These are phyloP conservation scores for Paraphysoderma sedebokerense DNA, from an alignment of 371 early-diverging fungal genomes.

Conservation along the genomic window DNA sequence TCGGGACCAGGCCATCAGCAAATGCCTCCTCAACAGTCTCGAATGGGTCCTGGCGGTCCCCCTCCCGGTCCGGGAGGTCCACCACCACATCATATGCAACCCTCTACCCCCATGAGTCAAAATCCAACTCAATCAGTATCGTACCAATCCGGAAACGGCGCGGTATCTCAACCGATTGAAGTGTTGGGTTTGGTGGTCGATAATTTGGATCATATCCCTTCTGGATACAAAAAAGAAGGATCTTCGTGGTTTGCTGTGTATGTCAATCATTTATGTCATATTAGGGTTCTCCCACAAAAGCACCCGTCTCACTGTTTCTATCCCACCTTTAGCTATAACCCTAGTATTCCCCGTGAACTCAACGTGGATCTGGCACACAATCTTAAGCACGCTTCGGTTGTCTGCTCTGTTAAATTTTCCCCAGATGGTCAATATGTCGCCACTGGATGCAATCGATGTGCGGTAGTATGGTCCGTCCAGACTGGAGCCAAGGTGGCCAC, in stretches of 20 bases:
- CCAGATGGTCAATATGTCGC: constrained; percentile 80
- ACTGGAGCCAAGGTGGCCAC: constrained; percentile 26
- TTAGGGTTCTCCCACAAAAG: neutral
- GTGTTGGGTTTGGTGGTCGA: neutral
- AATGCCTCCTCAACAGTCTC: too few relatives aligned
- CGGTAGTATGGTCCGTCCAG: constrained; percentile 71
- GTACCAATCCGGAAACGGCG: too few relatives aligned
- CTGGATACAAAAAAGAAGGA: neutral
- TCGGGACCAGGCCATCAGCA: too few relatives aligned
- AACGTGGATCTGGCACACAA: constrained; percentile 71
- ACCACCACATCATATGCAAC: too few relatives aligned
- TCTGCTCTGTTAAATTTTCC: constrained; percentile 93
- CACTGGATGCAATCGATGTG: constrained; percentile 84
- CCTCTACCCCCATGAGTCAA: too few relatives aligned
- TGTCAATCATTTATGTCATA: neutral
- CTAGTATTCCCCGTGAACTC: constrained; percentile 46
- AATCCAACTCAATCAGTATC: too few relatives aligned
- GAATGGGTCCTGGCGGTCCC: too few relatives aligned
- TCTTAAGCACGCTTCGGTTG: constrained; percentile 78
- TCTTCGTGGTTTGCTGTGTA: neutral
- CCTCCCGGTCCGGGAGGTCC: too few relatives aligned
- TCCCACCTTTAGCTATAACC: constrained; percentile 34
- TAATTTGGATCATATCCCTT: neutral
- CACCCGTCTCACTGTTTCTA: neutral
- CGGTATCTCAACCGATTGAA: too few relatives aligned